Conservation (phyloP, 2,329 filamentous ascomycete species). For the Colletotrichum sp. region DNA sequence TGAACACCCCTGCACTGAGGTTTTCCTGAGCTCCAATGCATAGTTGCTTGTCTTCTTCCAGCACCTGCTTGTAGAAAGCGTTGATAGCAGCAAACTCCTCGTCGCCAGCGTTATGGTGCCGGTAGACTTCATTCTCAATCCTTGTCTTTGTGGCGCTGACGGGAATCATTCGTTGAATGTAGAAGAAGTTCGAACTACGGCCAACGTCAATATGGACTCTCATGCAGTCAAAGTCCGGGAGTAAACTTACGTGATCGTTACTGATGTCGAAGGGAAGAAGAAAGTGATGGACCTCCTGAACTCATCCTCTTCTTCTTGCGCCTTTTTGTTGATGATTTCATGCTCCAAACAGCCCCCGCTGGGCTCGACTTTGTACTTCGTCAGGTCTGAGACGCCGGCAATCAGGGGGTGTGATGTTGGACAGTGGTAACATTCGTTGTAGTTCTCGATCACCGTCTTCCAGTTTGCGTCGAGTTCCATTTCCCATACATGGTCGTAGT, state of each 20-base stretch:
- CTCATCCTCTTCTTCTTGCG: slow-evolving; percentile 32
- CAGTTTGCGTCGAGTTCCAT: slow-evolving; percentile 41
- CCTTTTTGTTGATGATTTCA: slow-evolving; percentile 39
- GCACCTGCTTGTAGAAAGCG: slow-evolving; percentile 55
- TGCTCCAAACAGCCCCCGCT: slow-evolving; percentile 39
- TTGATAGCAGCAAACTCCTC: slow-evolving; percentile 51
- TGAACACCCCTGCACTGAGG: slow-evolving; percentile 53
- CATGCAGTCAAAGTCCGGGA: slow-evolving; percentile 6
- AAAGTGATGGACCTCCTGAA: slow-evolving; percentile 13
- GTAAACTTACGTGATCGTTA: slow-evolving; percentile 34
- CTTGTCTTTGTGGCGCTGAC: slow-evolving; percentile 42
- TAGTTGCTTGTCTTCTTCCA: slow-evolving; percentile 56
- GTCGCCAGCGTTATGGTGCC: slow-evolving; percentile 49
- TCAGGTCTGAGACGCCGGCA: slow-evolving; percentile 46
- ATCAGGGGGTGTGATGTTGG: slow-evolving; percentile 52
- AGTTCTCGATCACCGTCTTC: slow-evolving; percentile 50
- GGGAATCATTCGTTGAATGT: slow-evolving; percentile 56
- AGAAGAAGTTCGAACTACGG: slow-evolving; percentile 48
- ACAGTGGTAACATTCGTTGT: slow-evolving; percentile 55
- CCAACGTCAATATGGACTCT: not conserved
- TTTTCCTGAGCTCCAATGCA: slow-evolving; percentile 55
- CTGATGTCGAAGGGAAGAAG: slow-evolving; percentile 6
- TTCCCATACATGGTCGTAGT: slow-evolving; percentile 35
- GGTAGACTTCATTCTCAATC: slow-evolving; percentile 57
- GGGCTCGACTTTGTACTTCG: slow-evolving; percentile 44